Evolutionary conservation across 2,329 filamentous ascomycete genomes (phyloP).

Genomic region (Arachnomyces sp.): DNA sequence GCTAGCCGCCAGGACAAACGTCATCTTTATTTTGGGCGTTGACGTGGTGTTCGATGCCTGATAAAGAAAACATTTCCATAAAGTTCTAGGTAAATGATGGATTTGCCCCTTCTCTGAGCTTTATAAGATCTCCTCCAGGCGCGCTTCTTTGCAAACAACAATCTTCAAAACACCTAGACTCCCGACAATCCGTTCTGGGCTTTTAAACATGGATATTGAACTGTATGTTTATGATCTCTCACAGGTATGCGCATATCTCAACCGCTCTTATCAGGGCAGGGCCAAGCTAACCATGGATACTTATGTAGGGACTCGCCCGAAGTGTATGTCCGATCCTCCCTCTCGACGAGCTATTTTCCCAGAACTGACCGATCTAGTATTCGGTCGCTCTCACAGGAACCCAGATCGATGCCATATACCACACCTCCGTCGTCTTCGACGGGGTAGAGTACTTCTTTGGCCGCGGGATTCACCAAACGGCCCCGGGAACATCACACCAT

Average conservation of each 20-base stretch:
- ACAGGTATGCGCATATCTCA: slow-evolving; percentile 25
- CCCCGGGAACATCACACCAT: slow-evolving; percentile 77
- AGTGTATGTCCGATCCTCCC: slow-evolving; percentile 29
- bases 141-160: too few species aligned
- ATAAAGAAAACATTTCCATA: too few species aligned
- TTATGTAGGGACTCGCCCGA: slow-evolving; percentile 46
- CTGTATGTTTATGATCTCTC: slow-evolving; percentile 76
- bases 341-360: not conserved
- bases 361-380: slow-evolving; percentile 33
- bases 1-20: too few species aligned
- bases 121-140: not conserved
- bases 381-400: slow-evolving; percentile 54
- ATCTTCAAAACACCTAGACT: too few species aligned
- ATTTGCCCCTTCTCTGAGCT: not conserved
- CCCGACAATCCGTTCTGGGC: too few species aligned
- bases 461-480: slow-evolving; percentile 73
- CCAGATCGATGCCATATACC: slow-evolving; percentile 86
- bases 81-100: too few species aligned
- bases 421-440: slow-evolving; percentile 80
- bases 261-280: not conserved
- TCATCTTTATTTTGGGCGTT: too few species aligned
- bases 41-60: too few species aligned
- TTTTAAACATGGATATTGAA: slow-evolving; percentile 63
- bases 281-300: slow-evolving; percentile 2
- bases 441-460: slow-evolving; percentile 90